These are phyloP conservation scores for Nepenthes gracilis DNA, from an alignment of 148 eudicot species.

Conservation along the genomic window DNA sequence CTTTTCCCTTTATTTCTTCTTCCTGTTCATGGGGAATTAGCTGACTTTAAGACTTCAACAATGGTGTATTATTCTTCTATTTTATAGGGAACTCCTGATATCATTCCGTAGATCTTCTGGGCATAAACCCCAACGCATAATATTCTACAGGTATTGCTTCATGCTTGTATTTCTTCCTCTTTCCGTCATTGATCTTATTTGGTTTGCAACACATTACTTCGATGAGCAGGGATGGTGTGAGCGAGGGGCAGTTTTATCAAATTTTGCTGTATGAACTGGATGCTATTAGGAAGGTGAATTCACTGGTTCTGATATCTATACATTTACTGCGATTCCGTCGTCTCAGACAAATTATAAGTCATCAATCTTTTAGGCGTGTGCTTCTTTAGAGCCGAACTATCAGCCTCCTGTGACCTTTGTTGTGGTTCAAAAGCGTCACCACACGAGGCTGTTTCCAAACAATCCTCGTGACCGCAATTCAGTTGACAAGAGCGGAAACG, in stretches of 20 bases:
- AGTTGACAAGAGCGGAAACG: conserved; percentile 75
- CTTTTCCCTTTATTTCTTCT: background rate
- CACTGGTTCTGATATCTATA: background rate
- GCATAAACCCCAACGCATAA: conserved; percentile 42
- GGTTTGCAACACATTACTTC: background rate
- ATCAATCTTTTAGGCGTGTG: conserved; percentile 44
- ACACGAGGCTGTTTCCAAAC: conserved; percentile 69
- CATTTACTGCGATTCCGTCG: background rate
- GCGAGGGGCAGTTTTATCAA: conserved; percentile 73
- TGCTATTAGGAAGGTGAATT: conserved; percentile 66
- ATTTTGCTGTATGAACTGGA: conserved; percentile 61
- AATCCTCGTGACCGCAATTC: conserved; percentile 31
- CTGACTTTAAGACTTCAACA: background rate
- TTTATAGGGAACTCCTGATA: conserved; percentile 43
- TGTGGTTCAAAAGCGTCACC: conserved; percentile 91
- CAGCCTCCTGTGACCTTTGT: conserved; percentile 65
- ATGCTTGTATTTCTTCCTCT: background rate
- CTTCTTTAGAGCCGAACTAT: conserved; percentile 37
- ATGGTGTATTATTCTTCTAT: background rate
- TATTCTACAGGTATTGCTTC: conserved; percentile 49
- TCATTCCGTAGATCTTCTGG: conserved; percentile 24
- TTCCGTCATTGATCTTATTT: background rate
- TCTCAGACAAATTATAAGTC: background rate
- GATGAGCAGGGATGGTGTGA: conserved; percentile 69
- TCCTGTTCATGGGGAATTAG: background rate